A percentile compares a stretch with the other conserved stretches of the same genome.
These are phyloP conservation scores for Tolypocladium nubicola DNA, from an alignment of 2,329 filamentous ascomycete species.

Conservation along the genomic window DNA sequence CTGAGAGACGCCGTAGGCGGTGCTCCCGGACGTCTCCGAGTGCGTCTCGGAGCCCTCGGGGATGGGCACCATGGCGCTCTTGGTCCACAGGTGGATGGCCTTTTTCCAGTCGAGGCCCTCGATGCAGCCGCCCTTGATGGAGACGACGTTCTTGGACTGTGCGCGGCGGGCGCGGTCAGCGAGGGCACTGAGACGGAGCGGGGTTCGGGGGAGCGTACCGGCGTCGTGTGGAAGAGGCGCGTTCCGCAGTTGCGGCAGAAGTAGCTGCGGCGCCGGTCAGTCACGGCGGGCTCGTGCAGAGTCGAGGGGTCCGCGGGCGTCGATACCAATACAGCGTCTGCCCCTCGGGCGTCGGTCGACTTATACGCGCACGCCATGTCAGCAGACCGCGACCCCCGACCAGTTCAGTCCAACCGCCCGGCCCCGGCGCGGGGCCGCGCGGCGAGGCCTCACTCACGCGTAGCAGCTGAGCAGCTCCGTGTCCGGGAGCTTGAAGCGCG, in stretches of 20 bases:
- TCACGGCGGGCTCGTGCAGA: not conserved
- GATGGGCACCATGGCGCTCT: constrained; percentile 57
- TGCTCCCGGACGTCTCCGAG: constrained; percentile 38
- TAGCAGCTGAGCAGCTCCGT: constrained; percentile 41
- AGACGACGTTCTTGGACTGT: constrained; percentile 35
- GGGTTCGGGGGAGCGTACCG: constrained; percentile 27
- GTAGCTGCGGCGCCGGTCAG: constrained; percentile 30
- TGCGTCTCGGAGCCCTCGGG: constrained; percentile 51
- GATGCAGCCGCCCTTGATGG: constrained; percentile 58
- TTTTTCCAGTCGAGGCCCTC: constrained; percentile 49
- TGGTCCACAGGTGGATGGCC: constrained; percentile 59
- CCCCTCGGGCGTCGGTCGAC: constrained; percentile 46
- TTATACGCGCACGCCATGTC: constrained; percentile 13
- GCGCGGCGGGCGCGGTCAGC: not conserved
- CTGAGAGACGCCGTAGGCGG: constrained; percentile 31
- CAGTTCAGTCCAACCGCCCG: not conserved
- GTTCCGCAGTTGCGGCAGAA: constrained; percentile 59
- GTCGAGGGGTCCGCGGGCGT: not conserved
- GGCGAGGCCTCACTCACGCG: constrained; percentile 28
- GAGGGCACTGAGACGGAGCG: not conserved
- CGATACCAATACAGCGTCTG: constrained; percentile 46
- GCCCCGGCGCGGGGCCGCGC: not conserved
- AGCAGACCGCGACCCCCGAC: not conserved
- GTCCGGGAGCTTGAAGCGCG: constrained; percentile 47
- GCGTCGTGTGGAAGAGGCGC: constrained; percentile 50